These are phyloP conservation scores for Planoprotostelium fungivorum DNA, from an alignment of 78 protist genomes.

Conservation along the genomic window DNA sequence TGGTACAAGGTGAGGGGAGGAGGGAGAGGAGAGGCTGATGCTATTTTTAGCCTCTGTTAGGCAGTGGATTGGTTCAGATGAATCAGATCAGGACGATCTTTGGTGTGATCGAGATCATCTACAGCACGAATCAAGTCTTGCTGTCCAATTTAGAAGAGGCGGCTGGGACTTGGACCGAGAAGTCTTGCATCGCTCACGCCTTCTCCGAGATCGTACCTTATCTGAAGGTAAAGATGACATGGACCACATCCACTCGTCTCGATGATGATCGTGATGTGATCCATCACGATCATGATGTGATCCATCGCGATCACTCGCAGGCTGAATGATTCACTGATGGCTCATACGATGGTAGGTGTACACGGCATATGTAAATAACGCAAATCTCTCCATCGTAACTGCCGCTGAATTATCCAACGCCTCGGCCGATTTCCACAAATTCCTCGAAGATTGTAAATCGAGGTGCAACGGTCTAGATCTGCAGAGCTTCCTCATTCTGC, in stretches of 20 bases:
- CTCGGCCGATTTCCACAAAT: neutral
- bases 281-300: too few species aligned
- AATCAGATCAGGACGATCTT: neutral
- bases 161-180: neutral
- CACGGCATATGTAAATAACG: neutral
- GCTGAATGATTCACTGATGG: too few species aligned
- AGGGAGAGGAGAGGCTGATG: too few species aligned
- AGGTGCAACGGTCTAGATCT: neutral
- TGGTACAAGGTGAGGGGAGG: neutral
- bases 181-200: neutral
- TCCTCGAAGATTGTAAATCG: neutral
- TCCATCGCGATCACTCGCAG: too few species aligned
- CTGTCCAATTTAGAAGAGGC: neutral
- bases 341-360: neutral
- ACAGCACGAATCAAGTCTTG: neutral
- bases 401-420: neutral
- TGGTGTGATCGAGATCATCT: neutral
- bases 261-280: too few species aligned
- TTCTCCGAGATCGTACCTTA: neutral
- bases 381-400: neutral
- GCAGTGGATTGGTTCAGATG: neutral
- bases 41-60: neutral
- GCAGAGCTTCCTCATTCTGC: slow-evolving; percentile 17
- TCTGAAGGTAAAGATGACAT: neutral
- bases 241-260: neutral